These are phyloP conservation scores for Pythium volutum DNA, from an alignment of 352 stramenopile species.

Conservation along the genomic window DNA sequence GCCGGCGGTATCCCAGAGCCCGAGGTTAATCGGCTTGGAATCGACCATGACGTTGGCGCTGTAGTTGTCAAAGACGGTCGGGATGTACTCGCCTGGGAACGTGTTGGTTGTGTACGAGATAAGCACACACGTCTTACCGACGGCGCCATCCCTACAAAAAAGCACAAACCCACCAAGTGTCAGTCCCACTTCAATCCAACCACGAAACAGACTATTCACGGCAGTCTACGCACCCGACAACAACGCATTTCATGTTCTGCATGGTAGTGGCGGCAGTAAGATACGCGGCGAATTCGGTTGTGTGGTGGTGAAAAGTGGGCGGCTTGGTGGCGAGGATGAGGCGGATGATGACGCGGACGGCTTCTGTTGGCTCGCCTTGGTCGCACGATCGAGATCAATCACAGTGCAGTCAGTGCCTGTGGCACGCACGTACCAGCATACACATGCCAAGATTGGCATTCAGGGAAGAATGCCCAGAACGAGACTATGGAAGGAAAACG, in stretches of 20 bases:
- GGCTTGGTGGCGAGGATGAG: background rate
- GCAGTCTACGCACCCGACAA: conserved; percentile 66
- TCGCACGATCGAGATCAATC: conserved; percentile 9
- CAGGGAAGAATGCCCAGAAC: background rate
- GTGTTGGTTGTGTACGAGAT: conserved; percentile 98
- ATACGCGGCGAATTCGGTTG: conserved; percentile 18
- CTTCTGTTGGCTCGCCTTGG: too few relatives aligned
- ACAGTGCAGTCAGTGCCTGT: background rate
- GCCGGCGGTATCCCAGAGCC: conserved; percentile 96
- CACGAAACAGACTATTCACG: too few relatives aligned
- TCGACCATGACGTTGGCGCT: conserved; percentile 93
- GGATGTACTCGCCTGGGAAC: conserved; percentile 96
- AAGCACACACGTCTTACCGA: conserved; percentile 96
- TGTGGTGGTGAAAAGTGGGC: background rate
- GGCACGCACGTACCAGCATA: background rate
- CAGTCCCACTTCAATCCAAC: background rate
- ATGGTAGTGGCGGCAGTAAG: conserved; percentile 40
- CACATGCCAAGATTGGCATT: background rate
- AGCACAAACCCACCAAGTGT: background rate
- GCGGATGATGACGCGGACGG: background rate
- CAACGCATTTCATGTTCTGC: conserved; percentile 96
- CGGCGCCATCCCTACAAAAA: conserved; percentile 86
- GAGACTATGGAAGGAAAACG: conserved; percentile 26
- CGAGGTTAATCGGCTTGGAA: conserved; percentile 94
- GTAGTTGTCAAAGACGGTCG: conserved; percentile 95